Base-by-base conservation (phyloP, 495 filamentous ascomycete species). In the Pyrenula aspistea region DNA sequence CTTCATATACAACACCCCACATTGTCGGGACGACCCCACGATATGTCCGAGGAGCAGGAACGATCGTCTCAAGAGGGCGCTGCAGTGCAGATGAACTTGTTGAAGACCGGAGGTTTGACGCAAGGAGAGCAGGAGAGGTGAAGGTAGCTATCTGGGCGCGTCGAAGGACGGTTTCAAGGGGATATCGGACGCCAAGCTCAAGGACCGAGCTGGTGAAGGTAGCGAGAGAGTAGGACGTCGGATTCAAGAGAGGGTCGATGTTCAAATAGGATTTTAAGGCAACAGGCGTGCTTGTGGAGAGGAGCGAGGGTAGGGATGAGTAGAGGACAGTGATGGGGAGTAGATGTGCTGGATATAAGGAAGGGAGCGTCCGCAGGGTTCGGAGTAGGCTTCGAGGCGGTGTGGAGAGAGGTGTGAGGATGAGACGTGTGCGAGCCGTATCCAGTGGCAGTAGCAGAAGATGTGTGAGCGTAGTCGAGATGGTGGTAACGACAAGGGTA, bases 91-190 rank as follows among this genome's bases (percentile, higher is more conserved):
- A 53, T 1, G 65, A 57, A 24, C 79, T 73, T 2, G 81, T 71
- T 2, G 68, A 60, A 4, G 61, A 56, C 22, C 67, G 71, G 23
- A 76, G 59, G 57, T 62, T 59, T 10, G 67, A 70, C 21, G 71
- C 70, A 57, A 66, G 62, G 12, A 77, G 68, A 51, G 71, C 71
- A 10, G 73, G 68, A 31, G 72, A 74, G 10, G 74, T 77, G 63
- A 72, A 75, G 0, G 87, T 83, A 4, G 81, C 76, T 52, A 91
- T 84, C 67, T 97, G 93, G 0, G 87, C 93, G 54, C 93, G 78
- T 12, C 93, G 83, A 4, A 96, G 79, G 10, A 96, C 87, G 2
- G 93, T 96, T 65, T 98, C 93, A 19, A 97, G 76, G 0, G 93
- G 93, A 12, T 96, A 79, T 58, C 88, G 86, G 56, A 96, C 71